These are phyloP conservation scores for Citrus medica DNA, from an alignment of 345 rosid species.

Conservation along the genomic window DNA sequence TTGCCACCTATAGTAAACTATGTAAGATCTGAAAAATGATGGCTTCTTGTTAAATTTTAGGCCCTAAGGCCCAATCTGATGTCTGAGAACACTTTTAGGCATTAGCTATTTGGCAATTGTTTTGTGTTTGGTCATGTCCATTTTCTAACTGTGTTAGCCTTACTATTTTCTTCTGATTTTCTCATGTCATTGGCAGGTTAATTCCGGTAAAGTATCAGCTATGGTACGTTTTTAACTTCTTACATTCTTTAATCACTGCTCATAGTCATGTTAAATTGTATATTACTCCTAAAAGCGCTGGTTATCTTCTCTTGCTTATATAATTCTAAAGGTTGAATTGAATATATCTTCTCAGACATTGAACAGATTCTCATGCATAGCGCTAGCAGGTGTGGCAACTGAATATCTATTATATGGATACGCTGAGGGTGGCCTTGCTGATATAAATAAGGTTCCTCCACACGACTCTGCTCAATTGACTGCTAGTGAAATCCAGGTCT, in stretches of 20 bases:
- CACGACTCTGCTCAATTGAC: background rate
- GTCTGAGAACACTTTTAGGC: too few relatives aligned
- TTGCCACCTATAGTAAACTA: too few relatives aligned
- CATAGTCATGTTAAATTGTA: background rate
- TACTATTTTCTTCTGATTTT: constrained; percentile 6
- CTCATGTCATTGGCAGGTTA: constrained; percentile 47
- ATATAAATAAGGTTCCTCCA: constrained; percentile 62
- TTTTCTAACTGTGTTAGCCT: constrained; percentile 4
- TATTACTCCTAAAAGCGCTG: background rate
- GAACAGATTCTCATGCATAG: constrained; percentile 90
- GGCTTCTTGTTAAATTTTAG: too few relatives aligned
- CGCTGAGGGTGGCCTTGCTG: constrained; percentile 88
- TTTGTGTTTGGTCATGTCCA: too few relatives aligned
- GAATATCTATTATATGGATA: constrained; percentile 74
- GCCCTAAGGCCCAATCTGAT: too few relatives aligned
- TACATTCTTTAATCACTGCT: background rate
- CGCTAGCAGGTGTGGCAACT: constrained; percentile 80
- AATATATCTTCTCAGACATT: constrained; percentile 42
- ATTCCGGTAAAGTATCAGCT: constrained; percentile 73
- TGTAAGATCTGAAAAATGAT: too few relatives aligned
- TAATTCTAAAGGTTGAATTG: constrained; percentile 8
- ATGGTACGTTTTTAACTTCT: constrained; percentile 41
- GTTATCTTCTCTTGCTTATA: background rate
- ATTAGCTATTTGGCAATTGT: too few relatives aligned
- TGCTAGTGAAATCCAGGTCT: background rate